Evolutionary conservation across 2,329 filamentous ascomycete genomes (phyloP), one percentile per base, ranked within the genome.

Genomic region (Trichoderma sp.): DNA sequence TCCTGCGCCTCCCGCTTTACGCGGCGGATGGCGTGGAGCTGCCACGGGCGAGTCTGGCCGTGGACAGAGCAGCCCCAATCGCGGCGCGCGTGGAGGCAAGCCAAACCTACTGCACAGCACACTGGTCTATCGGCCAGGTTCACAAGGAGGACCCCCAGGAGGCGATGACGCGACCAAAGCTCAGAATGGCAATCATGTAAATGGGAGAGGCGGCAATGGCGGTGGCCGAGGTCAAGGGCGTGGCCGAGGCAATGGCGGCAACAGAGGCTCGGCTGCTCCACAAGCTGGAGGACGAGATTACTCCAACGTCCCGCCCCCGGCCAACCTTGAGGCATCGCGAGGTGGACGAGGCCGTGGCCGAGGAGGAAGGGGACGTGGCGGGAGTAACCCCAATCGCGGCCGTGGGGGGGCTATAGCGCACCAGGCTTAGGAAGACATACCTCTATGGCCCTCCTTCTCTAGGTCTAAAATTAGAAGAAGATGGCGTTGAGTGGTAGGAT

Each of bases 281-380:
- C 68, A 71, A 11, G 32, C 55, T 28, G 68, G 72, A 8, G 65
- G 68, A 6, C 71, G 76, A 23, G 76, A 77, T 72, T 91, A 88
- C 76, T 85, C 85, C 71, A 85, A 85, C 17, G 87, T 91, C 8
- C 88, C 89, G 34, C 91, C 91, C 26, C 91, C 91, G 1, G 80
- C 87, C 1, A 85, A 79, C 57, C 80, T 92, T 13, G 85, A 91
- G 73, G 76, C 81, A 20, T 77, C 81, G 32, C 80, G 83, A 36
- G 77, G 81, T 39, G 77, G 81, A 50, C 81, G 82, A 36, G 81
- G 82, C 9, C 80, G 82, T 69, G 81, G 81, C 13, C 79, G 83
- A 15, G 80, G 84, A 61, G 81, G 81, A 50, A 78, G 83, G 67
- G 83, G 81, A 30, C 78, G 81, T 28, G 81, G 82, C 20, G 79